Evolutionary conservation across 371 early-diverging fungal species (phyloP), one percentile per base, ranked within the genome.

Genomic region (Fennellomyces sp.): DNA sequence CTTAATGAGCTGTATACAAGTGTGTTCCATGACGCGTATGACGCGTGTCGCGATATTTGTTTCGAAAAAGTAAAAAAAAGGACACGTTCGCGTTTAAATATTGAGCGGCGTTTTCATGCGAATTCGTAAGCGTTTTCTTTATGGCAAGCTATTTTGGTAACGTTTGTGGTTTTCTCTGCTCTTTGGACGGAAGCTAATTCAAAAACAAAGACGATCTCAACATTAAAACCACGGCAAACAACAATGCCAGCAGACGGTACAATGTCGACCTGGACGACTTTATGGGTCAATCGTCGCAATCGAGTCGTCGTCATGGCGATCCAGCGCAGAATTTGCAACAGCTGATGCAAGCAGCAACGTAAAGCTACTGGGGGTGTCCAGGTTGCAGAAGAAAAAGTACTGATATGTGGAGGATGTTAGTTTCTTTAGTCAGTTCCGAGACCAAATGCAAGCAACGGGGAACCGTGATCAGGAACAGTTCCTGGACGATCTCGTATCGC

Each of bases 401-500:
- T 27, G 26, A 12, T 30, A 13, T n/a, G 30, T 26, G 11, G 21
- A 3, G 27, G 15, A 30, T 53, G 11, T 13, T 50, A 78, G 79
- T 27, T 63, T 79, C 7, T 70, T 79, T 47, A 56, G 51, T 36
- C 74, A 70, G 36, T 74, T 72, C 42, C 57, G 72, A 64, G 55
- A 70, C 36, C 76, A 76, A 52, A 72, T 75, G 71, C 73, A 70
- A 45, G 60, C 56, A n/a, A 61, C 61, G 26, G 78, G 76, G 1
- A 73, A 80, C 63, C 58, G 26, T 19, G 69, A 75, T 48, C 78
- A 81, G 39, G 76, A 81, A 50, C 63, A 70, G 26, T 81, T 81
- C 42, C 49, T 81, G 31, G 81, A 81, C 36, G 64, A 81, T 58
- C 51, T 81, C 2, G 78, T 81, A 7, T 72, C 78, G 5, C 81